Evolutionary conservation across 306 rosid genomes (phyloP), one percentile per base, ranked within the genome.

Genomic region (Inga laurina): DNA sequence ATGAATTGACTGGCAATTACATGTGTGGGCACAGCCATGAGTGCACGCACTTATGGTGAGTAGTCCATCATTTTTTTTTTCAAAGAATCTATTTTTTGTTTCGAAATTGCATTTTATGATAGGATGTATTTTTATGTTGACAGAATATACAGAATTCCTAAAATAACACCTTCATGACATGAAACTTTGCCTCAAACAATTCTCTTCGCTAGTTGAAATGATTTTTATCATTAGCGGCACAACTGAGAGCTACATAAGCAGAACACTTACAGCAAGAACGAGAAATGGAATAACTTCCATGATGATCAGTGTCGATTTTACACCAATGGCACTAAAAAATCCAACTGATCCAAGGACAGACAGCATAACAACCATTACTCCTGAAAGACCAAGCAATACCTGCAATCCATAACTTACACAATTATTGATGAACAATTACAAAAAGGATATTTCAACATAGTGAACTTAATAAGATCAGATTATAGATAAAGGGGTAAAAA

Each of bases 201-300:
- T 76, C 54, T 39, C 18, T 37, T 37, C 56, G 16, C 81, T 27
- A 8, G 12, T 37, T 37, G 24, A 72, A n/a, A 22, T 44, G 46
- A 46, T 13, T 19, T 54, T 22, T 14, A 77, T 15, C 59, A 52
- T 24, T 37, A 35, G 34, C 35, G 44, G 54, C 56, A 32, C 62
- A 72, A 51, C 68, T 69, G 43, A 41, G n/a, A 82, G 61, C 48
- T 83, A 66, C 46, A 81, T 62, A 61, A 49, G 82, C 43, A 82
- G 79, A 82, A 82, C 87, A 92, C 98, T 92, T 90, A 96, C 99
- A 75, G 99, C 99, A 65, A 96, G 90, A 86, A 96, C 97, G 87
- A 96, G 99, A 88, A 96, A 96, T 35, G 99, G 99, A 77, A 96
- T 96, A 80, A 96, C 99, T 94, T 96, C 97, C 97, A 96, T 94